These are phyloP conservation scores for Volvox reticuliferus DNA, from an alignment of 139 green algal genomes.

Conservation along the genomic window DNA sequence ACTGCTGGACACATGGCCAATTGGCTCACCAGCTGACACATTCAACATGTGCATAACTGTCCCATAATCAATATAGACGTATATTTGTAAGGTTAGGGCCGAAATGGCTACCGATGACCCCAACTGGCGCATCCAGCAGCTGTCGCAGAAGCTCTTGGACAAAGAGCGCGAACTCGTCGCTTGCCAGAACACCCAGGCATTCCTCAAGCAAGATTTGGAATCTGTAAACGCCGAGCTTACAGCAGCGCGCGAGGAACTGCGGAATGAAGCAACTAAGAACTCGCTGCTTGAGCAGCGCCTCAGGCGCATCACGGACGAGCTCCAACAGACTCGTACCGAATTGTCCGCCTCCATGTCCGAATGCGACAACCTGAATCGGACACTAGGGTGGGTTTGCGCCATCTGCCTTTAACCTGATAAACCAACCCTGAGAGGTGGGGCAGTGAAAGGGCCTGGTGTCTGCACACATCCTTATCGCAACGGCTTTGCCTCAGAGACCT, in stretches of 20 bases:
- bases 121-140: background rate
- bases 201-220: constrained; percentile 41
- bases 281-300: constrained; percentile 42
- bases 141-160: constrained; percentile 25
- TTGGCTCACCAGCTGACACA: no score
- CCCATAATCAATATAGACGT: no score
- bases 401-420: no score
- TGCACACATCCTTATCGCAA: no score
- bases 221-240: constrained; percentile 4
- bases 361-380: constrained; percentile 15
- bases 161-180: background rate
- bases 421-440: no score
- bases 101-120: constrained; percentile 1
- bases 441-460: no score
- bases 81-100: background rate
- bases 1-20: no score
- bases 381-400: constrained; percentile 17
- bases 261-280: constrained; percentile 29
- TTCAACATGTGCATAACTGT: no score
- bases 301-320: background rate
- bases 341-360: background rate
- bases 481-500: no score
- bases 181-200: background rate
- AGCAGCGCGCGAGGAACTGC: constrained; percentile 48
- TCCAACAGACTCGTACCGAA: background rate